Percentiles rank a stretch among this genome's conserved stretches.
phyloP scores from a whole-genome alignment of 2,329 filamentous ascomycete species.

The Leptosphaerulina australis region DNA sequence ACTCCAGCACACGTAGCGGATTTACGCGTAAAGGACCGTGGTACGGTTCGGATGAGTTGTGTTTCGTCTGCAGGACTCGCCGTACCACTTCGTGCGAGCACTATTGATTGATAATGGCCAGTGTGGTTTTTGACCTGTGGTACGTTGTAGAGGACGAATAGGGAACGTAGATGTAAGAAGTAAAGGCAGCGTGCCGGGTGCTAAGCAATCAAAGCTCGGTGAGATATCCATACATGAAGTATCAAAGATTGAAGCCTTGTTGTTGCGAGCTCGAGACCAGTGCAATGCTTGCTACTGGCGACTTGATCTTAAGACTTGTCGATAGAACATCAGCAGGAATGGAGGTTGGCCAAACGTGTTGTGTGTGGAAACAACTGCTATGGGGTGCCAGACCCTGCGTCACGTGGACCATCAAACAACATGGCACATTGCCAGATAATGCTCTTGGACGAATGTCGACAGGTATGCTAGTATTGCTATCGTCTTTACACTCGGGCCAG shows the following conservation, averaged over 20 bases:
- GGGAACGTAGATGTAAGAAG: background rate
- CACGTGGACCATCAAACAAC: background rate
- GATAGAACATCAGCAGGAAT: too few species aligned
- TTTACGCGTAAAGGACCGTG: constrained; percentile 3
- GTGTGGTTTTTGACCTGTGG: too few species aligned
- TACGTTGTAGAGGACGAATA: too few species aligned
- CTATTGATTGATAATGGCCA: background rate
- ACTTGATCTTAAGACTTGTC: too few species aligned
- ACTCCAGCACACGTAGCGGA: constrained; percentile 5
- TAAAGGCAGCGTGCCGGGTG: background rate
- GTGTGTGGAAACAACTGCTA: constrained; percentile 12
- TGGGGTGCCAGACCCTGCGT: background rate
- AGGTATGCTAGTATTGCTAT: too few species aligned
- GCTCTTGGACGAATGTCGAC: too few species aligned
- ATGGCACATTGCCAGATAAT: too few species aligned
- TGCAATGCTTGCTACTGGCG: too few species aligned
- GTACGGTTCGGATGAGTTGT: background rate
- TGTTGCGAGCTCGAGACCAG: too few species aligned
- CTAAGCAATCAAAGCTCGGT: constrained; percentile 12
- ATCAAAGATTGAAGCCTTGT: too few species aligned
- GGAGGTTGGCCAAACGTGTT: background rate
- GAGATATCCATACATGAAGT: background rate
- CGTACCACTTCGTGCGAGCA: background rate
- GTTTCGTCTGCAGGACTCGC: background rate
- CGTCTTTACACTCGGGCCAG: too few species aligned